Conservation (phyloP, 345 rosid genomes). For the Mercurialis annua region DNA sequence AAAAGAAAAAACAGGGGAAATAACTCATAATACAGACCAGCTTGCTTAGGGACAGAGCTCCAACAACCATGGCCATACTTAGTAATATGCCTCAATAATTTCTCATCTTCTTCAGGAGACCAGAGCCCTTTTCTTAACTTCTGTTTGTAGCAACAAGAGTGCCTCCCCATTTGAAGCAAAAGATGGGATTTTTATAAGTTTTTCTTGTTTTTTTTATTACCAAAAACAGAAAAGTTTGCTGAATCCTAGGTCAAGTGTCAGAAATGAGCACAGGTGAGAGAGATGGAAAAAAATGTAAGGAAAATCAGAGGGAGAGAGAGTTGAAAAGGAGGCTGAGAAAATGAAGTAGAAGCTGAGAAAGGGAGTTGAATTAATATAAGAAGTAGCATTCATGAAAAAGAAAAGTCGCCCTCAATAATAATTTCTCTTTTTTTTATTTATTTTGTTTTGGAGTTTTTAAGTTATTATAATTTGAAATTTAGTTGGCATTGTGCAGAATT, state of each 20-base stretch:
- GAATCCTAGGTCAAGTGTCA: conserved; percentile 41
- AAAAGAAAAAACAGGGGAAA: background rate
- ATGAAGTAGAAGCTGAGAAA: conserved; percentile 42
- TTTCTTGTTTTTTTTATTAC: conserved; percentile 8
- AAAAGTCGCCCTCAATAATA: conserved; percentile 31
- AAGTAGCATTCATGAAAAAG: conserved; percentile 18
- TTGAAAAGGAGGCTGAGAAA: conserved; percentile 34
- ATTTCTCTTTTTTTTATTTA: background rate
- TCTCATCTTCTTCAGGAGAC: conserved; percentile 99
- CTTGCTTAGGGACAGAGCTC: conserved; percentile 99
- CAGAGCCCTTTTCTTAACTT: conserved; percentile 98
- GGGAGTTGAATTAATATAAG: conserved; percentile 50
- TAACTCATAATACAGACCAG: conserved; percentile 45
- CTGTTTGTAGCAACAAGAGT: conserved; percentile 96
- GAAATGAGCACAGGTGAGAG: conserved; percentile 24
- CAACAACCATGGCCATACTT: conserved; percentile 94
- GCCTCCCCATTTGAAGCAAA: conserved; percentile 72
- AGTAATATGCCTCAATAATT: conserved; percentile 79
- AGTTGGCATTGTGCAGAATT: conserved; percentile 17
- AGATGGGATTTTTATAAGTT: background rate
- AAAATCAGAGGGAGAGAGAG: conserved; percentile 15
- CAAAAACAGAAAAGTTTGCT: conserved; percentile 27
- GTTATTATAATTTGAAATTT: background rate
- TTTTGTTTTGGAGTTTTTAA: background rate
- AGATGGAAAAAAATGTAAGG: conserved; percentile 10